Conservation (phyloP, 2,329 filamentous ascomycete species). For the Tolypocladium ovalisporum region DNA sequence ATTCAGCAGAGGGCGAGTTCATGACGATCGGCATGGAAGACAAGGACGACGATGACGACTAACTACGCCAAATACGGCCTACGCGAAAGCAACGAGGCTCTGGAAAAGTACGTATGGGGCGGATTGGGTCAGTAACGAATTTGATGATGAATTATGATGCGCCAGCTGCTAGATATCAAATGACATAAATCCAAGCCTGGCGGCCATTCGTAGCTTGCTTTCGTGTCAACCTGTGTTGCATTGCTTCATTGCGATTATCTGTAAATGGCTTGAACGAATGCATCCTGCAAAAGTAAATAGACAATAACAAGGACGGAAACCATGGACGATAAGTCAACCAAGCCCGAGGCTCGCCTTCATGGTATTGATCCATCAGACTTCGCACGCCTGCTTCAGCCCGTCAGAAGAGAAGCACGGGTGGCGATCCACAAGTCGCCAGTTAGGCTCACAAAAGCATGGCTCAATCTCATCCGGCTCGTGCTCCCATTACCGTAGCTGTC, state of each 20-base stretch:
- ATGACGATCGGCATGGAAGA: slow-evolving; percentile 1
- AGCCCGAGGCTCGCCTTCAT: not conserved
- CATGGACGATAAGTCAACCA: slow-evolving; percentile 1
- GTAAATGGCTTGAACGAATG: not conserved
- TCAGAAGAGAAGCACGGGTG: slow-evolving; percentile 9
- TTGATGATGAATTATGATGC: not conserved
- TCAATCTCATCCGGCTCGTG: slow-evolving; percentile 2
- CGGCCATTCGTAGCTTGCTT: not conserved
- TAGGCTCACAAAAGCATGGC: not conserved
- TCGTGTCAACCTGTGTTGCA: not conserved
- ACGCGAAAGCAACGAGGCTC: not conserved
- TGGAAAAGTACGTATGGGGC: not conserved
- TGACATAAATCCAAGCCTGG: not conserved
- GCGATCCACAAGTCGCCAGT: slow-evolving; percentile 6
- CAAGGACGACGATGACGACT: slow-evolving; percentile 19
- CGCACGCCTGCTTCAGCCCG: slow-evolving; percentile 4
- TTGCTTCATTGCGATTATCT: not conserved
- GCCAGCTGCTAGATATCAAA: slow-evolving; percentile 5
- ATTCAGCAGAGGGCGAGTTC: slow-evolving; percentile 19
- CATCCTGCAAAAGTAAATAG: not conserved
- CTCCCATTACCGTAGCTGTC: slow-evolving; percentile 4
- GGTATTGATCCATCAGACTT: slow-evolving; percentile 6
- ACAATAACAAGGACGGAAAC: not conserved
- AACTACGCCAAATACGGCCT: not conserved
- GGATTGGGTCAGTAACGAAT: not conserved